Percentiles rank a stretch among this genome's conserved stretches.
phyloP scores from a whole-genome alignment of 1,284 basidiomycete genomes.

The Malassezia vespertilionis region DNA sequence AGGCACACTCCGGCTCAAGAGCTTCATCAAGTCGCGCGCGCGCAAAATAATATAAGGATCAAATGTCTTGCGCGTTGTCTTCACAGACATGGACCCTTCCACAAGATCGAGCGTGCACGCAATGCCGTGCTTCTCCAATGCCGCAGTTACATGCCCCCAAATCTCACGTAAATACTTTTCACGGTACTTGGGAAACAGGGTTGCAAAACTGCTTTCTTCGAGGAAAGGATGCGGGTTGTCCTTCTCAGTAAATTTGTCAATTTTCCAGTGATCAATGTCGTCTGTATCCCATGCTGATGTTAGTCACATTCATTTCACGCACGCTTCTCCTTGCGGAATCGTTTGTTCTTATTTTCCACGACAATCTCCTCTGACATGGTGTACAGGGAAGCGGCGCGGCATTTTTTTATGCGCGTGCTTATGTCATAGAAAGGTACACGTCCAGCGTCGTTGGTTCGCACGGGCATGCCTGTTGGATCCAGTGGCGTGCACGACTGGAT shows the following conservation, averaged over 20 bases:
- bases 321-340: conserved; percentile 45
- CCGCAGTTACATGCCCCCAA: conserved; percentile 83
- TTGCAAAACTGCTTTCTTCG: conserved; percentile 94
- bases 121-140: conserved; percentile 72
- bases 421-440: too few relatives aligned
- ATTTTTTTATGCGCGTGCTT: too few relatives aligned
- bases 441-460: too few relatives aligned
- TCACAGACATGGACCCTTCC: conserved; percentile 92
- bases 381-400: too few relatives aligned
- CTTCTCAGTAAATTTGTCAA: conserved; percentile 60
- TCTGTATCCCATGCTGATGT: conserved; percentile 74
- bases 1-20: conserved; percentile 82
- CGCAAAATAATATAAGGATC: conserved; percentile 95
- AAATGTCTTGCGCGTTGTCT: conserved; percentile 89
- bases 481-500: too few relatives aligned
- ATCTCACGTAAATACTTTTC: conserved; percentile 90
- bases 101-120: conserved; percentile 87
- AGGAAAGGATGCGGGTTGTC: conserved; percentile 70
- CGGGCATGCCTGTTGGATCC: too few relatives aligned
- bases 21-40: conserved; percentile 87
- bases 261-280: conserved; percentile 97
- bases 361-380: conserved; percentile 4
- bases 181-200: conserved; percentile 94
- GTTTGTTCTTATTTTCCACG: conserved; percentile 38
- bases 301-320: conserved; percentile 2